Evolutionary conservation across 2,329 filamentous ascomycete genomes (phyloP), one percentile per base, ranked within the genome.

Genomic region (Setomelanomma holmii): DNA sequence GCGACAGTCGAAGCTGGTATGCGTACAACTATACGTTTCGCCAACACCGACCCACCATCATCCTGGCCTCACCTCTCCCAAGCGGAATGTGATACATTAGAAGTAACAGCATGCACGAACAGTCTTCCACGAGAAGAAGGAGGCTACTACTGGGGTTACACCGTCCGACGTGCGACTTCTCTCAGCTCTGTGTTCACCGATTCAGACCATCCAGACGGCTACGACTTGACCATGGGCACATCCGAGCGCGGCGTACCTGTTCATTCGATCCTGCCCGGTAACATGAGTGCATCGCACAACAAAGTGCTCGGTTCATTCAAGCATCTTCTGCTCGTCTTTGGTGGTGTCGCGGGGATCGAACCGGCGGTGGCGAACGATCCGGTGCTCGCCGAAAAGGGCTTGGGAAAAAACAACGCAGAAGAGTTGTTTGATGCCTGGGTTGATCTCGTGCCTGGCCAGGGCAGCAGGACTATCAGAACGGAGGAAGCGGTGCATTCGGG

Each of bases 71-170:
- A 58, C 19, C 58, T 64, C 22, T 59, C 56, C 3, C 52, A 60
- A 36, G 34, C 57, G 6, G 57, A 69, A 11, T 66, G 66, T 17
- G 61, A 66, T 1, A 53, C 41, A 7, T 51, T 78, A 4, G 61
- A 66, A 2, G 86, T 84, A 1, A 82, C 86, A 47, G 84, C 87
- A 14, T 87, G 93, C 2, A 80, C 87, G 30, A 89, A 90, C 0
- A 79, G 83, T 21, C 77, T 82, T 3, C 91, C 91, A 1, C 83
- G 91, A 51, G 88, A 89, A 45, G 86, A 92, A 58, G 84, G 80
- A 1, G 91, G 91, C 0, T 95, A 91, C 75, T 96, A 93, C 76
- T 96, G 91, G 91, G 91, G 91, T 40, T 96, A 89, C 73, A 82
- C 79, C 7, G 85, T 92, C 3, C 84, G 91, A 21, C 84, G 82